Evolutionary conservation across 768 basidiomycete species (phyloP).

Genomic region (Amanita polypyramis): DNA sequence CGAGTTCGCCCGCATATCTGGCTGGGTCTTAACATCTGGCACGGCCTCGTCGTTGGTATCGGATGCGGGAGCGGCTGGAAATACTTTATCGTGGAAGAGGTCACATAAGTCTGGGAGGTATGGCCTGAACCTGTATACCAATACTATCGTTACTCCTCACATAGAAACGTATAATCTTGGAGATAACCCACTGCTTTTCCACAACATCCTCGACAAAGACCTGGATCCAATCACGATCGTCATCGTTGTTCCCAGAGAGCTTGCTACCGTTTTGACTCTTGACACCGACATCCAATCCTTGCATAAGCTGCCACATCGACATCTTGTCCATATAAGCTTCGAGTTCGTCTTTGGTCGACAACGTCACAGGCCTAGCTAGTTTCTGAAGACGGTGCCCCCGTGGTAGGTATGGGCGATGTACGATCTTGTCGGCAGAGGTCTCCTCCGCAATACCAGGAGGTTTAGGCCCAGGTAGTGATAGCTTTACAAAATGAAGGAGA

Average conservation of each 20-base stretch:
- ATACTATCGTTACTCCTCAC: background rate
- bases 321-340: conserved; percentile 74
- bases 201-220: conserved; percentile 57
- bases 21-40: conserved; percentile 5
- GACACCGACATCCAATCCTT: conserved; percentile 16
- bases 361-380: conserved; percentile 15
- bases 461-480: conserved; percentile 45
- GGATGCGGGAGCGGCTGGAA: conserved; percentile 51
- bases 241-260: conserved; percentile 15
- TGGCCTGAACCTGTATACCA: conserved; percentile 38
- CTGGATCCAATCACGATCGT: conserved; percentile 63
- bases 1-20: conserved; percentile 11
- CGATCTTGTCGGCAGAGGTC: background rate
- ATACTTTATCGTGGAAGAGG: conserved; percentile 57
- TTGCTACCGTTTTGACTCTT: conserved; percentile 7
- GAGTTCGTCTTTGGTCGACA: conserved; percentile 35
- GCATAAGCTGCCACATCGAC: conserved; percentile 66
- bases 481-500: conserved; percentile 53
- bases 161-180: background rate
- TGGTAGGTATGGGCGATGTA: background rate
- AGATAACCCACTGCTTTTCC: conserved; percentile 42
- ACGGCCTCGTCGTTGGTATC: conserved; percentile 23
- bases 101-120: conserved; percentile 41
- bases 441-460: conserved; percentile 21
- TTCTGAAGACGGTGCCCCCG: background rate